Base-by-base conservation (phyloP, 108 stramenopile species). In the Nitzschia palea region DNA sequence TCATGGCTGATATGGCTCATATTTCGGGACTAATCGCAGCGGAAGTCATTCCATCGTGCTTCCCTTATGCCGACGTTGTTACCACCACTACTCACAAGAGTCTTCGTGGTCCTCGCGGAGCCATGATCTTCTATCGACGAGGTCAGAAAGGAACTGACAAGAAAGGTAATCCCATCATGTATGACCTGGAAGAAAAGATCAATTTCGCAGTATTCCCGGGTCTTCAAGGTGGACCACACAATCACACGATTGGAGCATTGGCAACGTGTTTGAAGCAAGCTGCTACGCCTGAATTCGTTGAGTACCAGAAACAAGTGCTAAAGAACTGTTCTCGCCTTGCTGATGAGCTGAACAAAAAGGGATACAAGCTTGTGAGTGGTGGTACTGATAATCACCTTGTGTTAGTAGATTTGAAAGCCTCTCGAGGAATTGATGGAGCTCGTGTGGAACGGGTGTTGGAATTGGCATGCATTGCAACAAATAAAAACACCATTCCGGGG, bases 61-160 rank as follows among this genome's bases (percentile, higher is more conserved):
- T 99, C 62, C 94, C 94, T 3, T 87, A 84, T 68, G 84, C 96
- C n/a, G 99, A 99, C 85, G 96, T 99, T 37, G 99, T 99, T 17
- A 99, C 98, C 32, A 99, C 99, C 22, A 99, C 99, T 35, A 99
- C 98, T 12, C 99, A 99, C 91, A 99, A 99, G 81, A 91, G 89
- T 60, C 86, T 99, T 20, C 88, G 99, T n/a, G 99, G 99, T 40
- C 99, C 99, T 18, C 91, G 99, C 54, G 98, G 98, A 22, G 99
- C 98, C 55, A 98, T 99, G 98, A 99, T 99, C 76, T 99, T 99
- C 71, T 99, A 86, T 84, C 83, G 99, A 54, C 94, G 90, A 78
- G 93, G 93, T 37, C 88, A 83, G 57, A 82, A 77, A 55, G 88
- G 87, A 48, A 82, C 75, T 3, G 93, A 88, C 51, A 97, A 97